phyloP scores from a whole-genome alignment of 345 rosid species.

The Laguncularia racemosa region DNA sequence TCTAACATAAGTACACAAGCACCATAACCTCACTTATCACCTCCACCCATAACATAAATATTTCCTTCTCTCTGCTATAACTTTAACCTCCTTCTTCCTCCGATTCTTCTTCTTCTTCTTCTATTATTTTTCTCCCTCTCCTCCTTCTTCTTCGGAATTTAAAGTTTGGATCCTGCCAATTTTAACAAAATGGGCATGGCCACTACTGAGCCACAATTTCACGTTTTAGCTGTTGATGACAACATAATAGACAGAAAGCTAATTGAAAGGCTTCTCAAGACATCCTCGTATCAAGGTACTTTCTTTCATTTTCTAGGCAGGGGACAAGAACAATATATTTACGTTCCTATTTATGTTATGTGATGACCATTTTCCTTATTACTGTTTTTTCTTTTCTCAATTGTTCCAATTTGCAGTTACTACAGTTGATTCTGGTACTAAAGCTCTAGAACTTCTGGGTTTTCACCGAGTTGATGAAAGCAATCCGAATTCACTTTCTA shows the following conservation, averaged over 20 bases:
- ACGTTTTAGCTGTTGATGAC: conserved; percentile 95
- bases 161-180: not conserved
- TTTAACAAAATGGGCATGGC: conserved; percentile 47
- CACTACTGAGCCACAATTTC: conserved; percentile 55
- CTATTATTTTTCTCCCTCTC: conserved; percentile 8
- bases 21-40: not conserved
- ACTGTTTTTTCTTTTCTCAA: not conserved
- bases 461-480: conserved; percentile 28
- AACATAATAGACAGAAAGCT: conserved; percentile 73
- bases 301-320: not conserved
- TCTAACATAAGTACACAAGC: not conserved
- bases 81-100: conserved; percentile 5
- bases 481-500: conserved; percentile 15
- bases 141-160: not conserved
- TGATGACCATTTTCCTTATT: not conserved
- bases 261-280: conserved; percentile 82
- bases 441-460: conserved; percentile 67
- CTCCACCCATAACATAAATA: not conserved
- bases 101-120: not conserved
- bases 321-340: not conserved
- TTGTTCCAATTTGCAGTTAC: conserved; percentile 39
- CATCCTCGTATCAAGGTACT: conserved; percentile 87
- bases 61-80: not conserved
- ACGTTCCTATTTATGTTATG: not conserved
- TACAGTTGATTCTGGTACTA: conserved; percentile 67